Evolutionary conservation across 176 grass and related monocot species (phyloP).

Genomic region (Puya raimondii): DNA sequence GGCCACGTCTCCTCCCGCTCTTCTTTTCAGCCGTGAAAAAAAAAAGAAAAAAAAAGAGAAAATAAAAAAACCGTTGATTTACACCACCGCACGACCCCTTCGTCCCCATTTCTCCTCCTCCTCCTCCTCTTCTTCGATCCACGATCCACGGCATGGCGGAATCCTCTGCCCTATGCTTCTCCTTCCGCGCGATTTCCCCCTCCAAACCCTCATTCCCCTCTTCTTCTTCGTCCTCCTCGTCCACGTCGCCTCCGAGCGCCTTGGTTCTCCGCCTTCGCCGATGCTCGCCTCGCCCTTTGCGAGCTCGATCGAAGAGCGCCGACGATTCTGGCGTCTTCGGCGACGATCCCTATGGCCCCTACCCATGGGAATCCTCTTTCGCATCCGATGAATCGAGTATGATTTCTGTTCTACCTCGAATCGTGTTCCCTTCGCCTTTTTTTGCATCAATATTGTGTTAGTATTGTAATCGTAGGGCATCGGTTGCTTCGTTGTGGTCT

Average conservation of each 20-base stretch:
- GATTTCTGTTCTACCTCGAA: background rate
- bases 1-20: background rate
- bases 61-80: background rate
- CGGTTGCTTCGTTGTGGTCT: too few species aligned
- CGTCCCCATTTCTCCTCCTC: conserved; percentile 22
- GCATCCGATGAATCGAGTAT: conserved; percentile 34
- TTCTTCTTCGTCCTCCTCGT: background rate
- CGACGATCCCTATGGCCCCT: conserved; percentile 74
- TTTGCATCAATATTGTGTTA: too few species aligned
- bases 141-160: conserved; percentile 26
- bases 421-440: background rate
- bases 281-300: conserved; percentile 22
- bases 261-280: conserved; percentile 4
- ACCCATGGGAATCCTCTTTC: conserved; percentile 76
- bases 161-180: conserved; percentile 14
- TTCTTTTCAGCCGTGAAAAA: background rate
- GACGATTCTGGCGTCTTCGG: conserved; percentile 36
- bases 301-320: conserved; percentile 34
- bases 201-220: background rate
- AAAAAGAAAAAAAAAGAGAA: background rate
- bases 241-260: conserved; percentile 12
- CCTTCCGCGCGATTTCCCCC: conserved; percentile 13
- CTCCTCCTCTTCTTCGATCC: conserved; percentile 11
- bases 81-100: conserved; percentile 32
- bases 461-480: too few species aligned